phyloP scores from a whole-genome alignment of 257 asterid genomes.

The Paulownia fortunei region DNA sequence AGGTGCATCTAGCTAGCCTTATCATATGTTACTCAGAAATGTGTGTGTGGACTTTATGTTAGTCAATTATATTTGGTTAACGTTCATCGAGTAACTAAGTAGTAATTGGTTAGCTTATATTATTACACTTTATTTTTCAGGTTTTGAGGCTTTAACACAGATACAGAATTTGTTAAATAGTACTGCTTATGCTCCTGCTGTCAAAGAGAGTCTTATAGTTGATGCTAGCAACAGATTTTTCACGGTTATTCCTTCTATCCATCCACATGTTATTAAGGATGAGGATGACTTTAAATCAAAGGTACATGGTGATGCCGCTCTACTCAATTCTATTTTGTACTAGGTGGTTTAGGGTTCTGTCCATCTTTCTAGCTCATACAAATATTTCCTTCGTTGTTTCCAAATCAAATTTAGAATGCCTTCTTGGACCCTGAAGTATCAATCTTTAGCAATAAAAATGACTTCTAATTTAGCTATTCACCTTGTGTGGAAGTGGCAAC shows the following conservation, averaged over 20 bases:
- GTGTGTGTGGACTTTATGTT: conserved; percentile 4
- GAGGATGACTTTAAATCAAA: conserved; percentile 80
- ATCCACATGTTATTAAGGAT: conserved; percentile 89
- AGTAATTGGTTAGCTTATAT: conserved; percentile 13
- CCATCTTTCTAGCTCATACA: conserved; percentile 10
- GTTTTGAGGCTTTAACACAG: conserved; percentile 96
- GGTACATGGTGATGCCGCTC: conserved; percentile 51
- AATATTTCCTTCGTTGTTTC: not conserved
- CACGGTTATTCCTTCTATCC: conserved; percentile 92
- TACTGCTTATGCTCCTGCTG: conserved; percentile 49
- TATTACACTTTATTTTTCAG: conserved; percentile 46
- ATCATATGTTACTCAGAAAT: not conserved
- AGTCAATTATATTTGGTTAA: conserved; percentile 12
- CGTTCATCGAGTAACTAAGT: conserved; percentile 25
- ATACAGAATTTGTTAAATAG: conserved; percentile 72
- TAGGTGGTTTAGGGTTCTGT: not conserved
- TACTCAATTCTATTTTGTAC: not conserved
- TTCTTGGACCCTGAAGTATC: not conserved
- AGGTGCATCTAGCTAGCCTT: conserved; percentile 49
- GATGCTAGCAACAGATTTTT: conserved; percentile 97
- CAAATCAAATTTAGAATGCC: not conserved
- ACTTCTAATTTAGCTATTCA: not conserved
- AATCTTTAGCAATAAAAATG: not conserved
- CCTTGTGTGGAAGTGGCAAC: not conserved
- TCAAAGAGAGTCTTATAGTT: conserved; percentile 72